Evolutionary conservation across 2,329 filamentous ascomycete genomes (phyloP).

Genomic region (Fusarium sp.): DNA sequence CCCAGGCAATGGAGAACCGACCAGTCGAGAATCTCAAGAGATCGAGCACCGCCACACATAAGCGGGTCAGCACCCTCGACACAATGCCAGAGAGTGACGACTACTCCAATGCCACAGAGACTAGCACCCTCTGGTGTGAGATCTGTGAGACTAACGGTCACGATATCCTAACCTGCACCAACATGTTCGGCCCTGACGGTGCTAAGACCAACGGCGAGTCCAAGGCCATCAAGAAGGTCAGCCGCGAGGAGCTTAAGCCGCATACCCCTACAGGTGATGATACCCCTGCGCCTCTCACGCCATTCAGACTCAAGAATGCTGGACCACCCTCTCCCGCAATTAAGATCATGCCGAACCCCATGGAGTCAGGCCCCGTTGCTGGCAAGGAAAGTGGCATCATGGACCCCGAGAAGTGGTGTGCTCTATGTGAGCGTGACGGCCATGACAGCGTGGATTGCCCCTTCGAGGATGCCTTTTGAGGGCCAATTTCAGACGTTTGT

Average conservation of each 20-base stretch:
- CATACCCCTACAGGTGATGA: conserved; percentile 57
- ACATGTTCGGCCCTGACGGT: conserved; percentile 74
- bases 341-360: conserved; percentile 66
- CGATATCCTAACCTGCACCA: conserved; percentile 92
- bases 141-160: conserved; percentile 93
- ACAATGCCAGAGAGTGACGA: conserved; percentile 77
- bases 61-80: conserved; percentile 66
- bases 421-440: conserved; percentile 93
- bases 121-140: conserved; percentile 86
- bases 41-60: conserved; percentile 57
- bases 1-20: conserved; percentile 58
- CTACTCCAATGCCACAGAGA: conserved; percentile 76
- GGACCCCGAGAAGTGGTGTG: conserved; percentile 94
- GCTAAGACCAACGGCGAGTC: conserved; percentile 46
- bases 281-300: conserved; percentile 65
- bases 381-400: conserved; percentile 81
- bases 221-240: conserved; percentile 48
- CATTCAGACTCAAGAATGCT: conserved; percentile 58
- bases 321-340: conserved; percentile 51
- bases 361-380: conserved; percentile 74
- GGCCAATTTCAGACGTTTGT: neutral
- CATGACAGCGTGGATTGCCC: conserved; percentile 97
- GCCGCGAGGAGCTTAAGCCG: conserved; percentile 51
- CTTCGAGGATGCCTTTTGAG: conserved; percentile 81
- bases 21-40: conserved; percentile 61